Evolutionary conservation across 208 protist species (phyloP).

Genomic region (Crithidia mellificae): DNA sequence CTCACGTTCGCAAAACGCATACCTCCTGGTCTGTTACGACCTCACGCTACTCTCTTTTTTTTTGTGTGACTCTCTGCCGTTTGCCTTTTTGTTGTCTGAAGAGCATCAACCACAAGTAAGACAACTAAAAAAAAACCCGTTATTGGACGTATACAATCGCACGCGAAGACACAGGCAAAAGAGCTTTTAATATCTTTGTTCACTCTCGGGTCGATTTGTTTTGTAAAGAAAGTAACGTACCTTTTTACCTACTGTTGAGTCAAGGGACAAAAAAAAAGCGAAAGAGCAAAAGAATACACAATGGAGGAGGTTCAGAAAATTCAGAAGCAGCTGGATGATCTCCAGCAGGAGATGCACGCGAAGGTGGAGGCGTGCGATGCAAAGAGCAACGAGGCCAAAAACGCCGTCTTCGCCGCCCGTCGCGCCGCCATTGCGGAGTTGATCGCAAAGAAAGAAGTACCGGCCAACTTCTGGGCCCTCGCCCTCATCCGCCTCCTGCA

Average conservation of each 20-base stretch:
- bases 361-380: slow-evolving; percentile 40
- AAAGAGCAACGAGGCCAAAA: slow-evolving; percentile 44
- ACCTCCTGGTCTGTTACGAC: neutral
- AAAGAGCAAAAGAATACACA: no score
- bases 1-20: neutral
- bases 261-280: no score
- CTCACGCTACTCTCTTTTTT: neutral
- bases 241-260: no score
- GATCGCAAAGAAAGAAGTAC: slow-evolving; percentile 47
- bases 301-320: slow-evolving; percentile 44
- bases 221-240: no score
- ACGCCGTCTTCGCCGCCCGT: slow-evolving; percentile 49
- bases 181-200: neutral
- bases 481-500: slow-evolving; percentile 46
- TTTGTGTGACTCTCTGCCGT: no score
- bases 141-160: no score
- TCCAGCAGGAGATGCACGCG: slow-evolving; percentile 65
- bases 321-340: slow-evolving; percentile 57
- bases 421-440: slow-evolving; percentile 35
- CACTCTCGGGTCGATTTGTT: no score
- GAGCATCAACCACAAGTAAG: no score
- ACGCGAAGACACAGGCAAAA: neutral
- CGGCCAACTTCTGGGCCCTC: slow-evolving; percentile 70
- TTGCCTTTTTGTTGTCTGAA: no score
- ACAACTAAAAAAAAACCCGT: no score